phyloP scores from a whole-genome alignment of 2,329 filamentous ascomycete species.

The Neopestalotiopsis clavispora region DNA sequence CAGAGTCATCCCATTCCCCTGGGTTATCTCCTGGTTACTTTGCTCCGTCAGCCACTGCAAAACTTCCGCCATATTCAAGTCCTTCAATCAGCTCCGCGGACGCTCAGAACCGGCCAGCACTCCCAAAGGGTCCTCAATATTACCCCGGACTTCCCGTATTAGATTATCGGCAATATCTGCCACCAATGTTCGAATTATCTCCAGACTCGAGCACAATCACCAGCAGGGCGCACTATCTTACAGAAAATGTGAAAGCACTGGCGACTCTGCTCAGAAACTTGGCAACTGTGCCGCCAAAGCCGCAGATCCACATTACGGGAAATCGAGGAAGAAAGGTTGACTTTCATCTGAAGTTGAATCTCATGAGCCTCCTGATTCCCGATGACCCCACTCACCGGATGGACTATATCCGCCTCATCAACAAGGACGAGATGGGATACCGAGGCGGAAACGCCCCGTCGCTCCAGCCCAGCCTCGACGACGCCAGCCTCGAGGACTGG shows the following conservation, averaged over 20 bases:
- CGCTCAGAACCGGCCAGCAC: slow-evolving; percentile 16
- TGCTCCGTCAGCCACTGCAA: neutral
- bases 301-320: slow-evolving; percentile 54
- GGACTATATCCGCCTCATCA: slow-evolving; percentile 59
- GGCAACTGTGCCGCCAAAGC: slow-evolving; percentile 59
- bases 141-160: slow-evolving; percentile 54
- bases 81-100: slow-evolving; percentile 28
- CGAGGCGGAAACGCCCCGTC: slow-evolving; percentile 51
- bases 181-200: slow-evolving; percentile 56
- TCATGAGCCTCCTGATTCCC: slow-evolving; percentile 57
- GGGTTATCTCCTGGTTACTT: neutral
- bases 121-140: slow-evolving; percentile 35
- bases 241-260: slow-evolving; percentile 49
- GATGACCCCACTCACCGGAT: slow-evolving; percentile 49
- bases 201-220: slow-evolving; percentile 52
- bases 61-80: slow-evolving; percentile 35
- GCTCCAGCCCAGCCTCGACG: slow-evolving; percentile 47
- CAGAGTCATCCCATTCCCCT: neutral
- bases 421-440: slow-evolving; percentile 52
- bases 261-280: slow-evolving; percentile 51
- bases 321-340: slow-evolving; percentile 49
- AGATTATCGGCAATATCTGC: slow-evolving; percentile 58
- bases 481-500: slow-evolving; percentile 54
- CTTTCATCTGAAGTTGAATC: slow-evolving; percentile 59
- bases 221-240: slow-evolving; percentile 53